Evolutionary conservation across 1,284 basidiomycete species (phyloP), one percentile per base, ranked within the genome.

Genomic region (Ustilago vetiveriae): DNA sequence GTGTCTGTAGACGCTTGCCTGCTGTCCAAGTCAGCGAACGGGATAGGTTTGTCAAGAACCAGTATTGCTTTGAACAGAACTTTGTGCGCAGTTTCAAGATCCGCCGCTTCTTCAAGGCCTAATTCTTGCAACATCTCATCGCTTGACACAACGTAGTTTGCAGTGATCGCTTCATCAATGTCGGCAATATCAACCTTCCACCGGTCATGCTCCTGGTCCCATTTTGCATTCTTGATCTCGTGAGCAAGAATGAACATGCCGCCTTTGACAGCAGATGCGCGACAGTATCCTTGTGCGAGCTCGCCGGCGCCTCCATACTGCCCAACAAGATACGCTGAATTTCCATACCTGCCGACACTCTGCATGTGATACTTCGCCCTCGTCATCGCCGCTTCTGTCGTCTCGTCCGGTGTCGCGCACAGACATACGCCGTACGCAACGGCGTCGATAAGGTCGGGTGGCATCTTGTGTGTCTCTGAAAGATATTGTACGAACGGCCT

Each of bases 281-380:
- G 65, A 33, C 75, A 75, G 45, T 76, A 81, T 0, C 79, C 76
- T 35, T 81, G 79, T 0, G 75, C 76, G 5, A 81, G 58, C 58
- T 81, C 79, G 19, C 78, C 78, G 1, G 76, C 78, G 4, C 94
- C 92, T 26, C 95, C 95, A 80, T 97, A 98, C 75, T 97, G 94
- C 0, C 92, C 92, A 5, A 98, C 86, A 14, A 98, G 87, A 83
- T 94, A 98, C 0, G 95, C 89, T 0, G 92, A 92, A 10, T 90
- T 84, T 6, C 95, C 95, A 78, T 96, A 98, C 27, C 91, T 86
- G 2, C 95, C 94, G 13, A 89, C 84, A 1, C 92, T 92, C 36
- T 85, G 87, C 21, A 98, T 85, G 79, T 92, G 93, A 6, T 42
- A 37, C 13, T 54, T 54, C 7, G 70, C 71, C 8, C 76, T 56